Percentiles rank a stretch among this genome's conserved stretches.
phyloP scores from a whole-genome alignment of 306 rosid genomes.

The Ziziphus jujuba region DNA sequence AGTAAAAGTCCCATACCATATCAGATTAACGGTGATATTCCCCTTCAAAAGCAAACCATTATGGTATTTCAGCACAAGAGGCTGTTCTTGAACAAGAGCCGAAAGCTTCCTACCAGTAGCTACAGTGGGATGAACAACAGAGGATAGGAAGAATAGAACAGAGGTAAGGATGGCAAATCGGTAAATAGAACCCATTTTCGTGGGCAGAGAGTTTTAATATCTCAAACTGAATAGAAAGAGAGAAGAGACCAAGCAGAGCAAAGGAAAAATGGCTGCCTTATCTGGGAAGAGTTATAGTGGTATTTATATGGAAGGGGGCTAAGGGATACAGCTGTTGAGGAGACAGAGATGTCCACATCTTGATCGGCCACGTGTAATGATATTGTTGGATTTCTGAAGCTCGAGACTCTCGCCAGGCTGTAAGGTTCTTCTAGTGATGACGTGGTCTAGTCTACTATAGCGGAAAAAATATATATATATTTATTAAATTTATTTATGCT shows the following conservation, averaged over 20 bases:
- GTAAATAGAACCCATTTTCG: conserved; percentile 40
- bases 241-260: background rate
- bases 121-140: background rate
- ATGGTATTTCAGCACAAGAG: conserved; percentile 71
- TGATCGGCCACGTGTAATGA: background rate
- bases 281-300: background rate
- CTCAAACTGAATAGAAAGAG: background rate
- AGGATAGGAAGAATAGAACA: conserved; percentile 18
- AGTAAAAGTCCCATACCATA: conserved; percentile 83
- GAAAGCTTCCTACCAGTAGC: conserved; percentile 33
- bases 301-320: conserved; percentile 30
- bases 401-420: conserved; percentile 43
- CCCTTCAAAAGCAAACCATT: conserved; percentile 88
- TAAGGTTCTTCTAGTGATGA: conserved; percentile 16
- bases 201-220: no score
- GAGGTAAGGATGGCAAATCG: conserved; percentile 23
- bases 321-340: conserved; percentile 46
- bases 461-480: no score
- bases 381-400: background rate
- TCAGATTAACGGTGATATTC: conserved; percentile 63
- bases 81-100: conserved; percentile 64
- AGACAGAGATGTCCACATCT: conserved; percentile 23
- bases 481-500: background rate
- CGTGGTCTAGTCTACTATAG: conserved; percentile 39
- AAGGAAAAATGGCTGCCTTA: no score